Conservation (phyloP, 306 rosid species). For the Crotalaria pallida region DNA sequence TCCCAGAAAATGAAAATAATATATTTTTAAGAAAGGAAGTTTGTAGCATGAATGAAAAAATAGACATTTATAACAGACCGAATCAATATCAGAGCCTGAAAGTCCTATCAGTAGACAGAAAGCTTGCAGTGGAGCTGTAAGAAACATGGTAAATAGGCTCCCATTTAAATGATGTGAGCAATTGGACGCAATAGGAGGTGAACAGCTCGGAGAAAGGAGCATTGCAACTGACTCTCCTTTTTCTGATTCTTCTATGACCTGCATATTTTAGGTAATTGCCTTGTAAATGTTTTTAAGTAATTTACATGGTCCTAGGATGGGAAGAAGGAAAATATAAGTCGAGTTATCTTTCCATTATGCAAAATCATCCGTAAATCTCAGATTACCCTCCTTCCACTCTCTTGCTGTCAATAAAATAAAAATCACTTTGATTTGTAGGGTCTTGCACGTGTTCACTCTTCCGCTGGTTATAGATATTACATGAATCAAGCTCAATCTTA, state of each 20-base stretch:
- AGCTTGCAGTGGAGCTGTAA: constrained; percentile 90
- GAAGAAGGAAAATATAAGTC: background rate
- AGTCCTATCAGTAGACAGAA: constrained; percentile 71
- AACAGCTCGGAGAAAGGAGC: constrained; percentile 73
- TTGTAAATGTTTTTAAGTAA: constrained; percentile 2
- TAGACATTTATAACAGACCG: constrained; percentile 39
- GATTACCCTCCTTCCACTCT: no score
- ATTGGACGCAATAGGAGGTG: constrained; percentile 36
- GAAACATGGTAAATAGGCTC: constrained; percentile 86
- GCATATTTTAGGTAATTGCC: constrained; percentile 17
- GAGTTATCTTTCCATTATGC: background rate
- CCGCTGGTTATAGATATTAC: no score
- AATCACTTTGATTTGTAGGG: no score
- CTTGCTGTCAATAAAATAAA: no score
- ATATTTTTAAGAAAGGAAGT: background rate
- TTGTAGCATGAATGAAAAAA: constrained; percentile 9
- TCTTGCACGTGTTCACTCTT: no score
- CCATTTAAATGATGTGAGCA: constrained; percentile 55
- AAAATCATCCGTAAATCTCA: background rate
- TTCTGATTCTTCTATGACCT: constrained; percentile 68
- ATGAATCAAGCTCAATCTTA: background rate
- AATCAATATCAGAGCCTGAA: constrained; percentile 63
- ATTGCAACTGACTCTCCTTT: constrained; percentile 89
- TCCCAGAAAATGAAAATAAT: constrained; percentile 9
- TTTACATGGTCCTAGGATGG: background rate